These are phyloP conservation scores for Colletotrichum noveboracense DNA, from an alignment of 2,329 filamentous ascomycete species.

Conservation along the genomic window DNA sequence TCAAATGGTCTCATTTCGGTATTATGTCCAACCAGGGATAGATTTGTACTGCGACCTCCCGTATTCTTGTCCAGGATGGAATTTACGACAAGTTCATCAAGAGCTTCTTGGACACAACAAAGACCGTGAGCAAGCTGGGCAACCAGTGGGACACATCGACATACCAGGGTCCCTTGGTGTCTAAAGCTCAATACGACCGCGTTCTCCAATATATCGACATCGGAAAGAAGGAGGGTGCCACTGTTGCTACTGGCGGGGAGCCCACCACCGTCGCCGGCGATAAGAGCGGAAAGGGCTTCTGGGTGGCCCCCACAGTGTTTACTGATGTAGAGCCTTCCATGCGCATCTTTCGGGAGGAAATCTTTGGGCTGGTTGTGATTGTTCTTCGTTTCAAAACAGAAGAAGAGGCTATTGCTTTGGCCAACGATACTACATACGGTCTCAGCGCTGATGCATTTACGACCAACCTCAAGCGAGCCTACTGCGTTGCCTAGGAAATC, in stretches of 20 bases:
- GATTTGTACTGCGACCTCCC: background rate
- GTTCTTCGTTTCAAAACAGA: background rate
- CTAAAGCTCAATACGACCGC: conserved; percentile 71
- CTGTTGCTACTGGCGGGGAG: conserved; percentile 64
- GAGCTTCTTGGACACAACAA: conserved; percentile 47
- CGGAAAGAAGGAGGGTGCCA: conserved; percentile 73
- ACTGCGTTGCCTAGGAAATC: conserved; percentile 55
- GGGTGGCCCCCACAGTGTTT: conserved; percentile 51
- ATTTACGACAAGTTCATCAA: conserved; percentile 68
- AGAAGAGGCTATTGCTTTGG: conserved; percentile 27
- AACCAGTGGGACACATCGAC: conserved; percentile 73
- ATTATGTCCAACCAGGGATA: background rate
- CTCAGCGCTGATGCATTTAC: conserved; percentile 68
- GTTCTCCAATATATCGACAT: conserved; percentile 73
- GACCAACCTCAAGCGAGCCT: conserved; percentile 55
- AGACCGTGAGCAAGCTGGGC: conserved; percentile 32
- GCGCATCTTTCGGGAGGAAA: conserved; percentile 50
- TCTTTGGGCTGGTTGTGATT: conserved; percentile 52
- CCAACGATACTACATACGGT: conserved; percentile 63
- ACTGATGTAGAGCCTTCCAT: conserved; percentile 44
- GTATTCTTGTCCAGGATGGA: background rate
- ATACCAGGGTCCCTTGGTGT: conserved; percentile 78
- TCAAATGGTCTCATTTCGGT: conserved; percentile 56
- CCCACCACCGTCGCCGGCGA: conserved; percentile 33
- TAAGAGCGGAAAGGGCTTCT: conserved; percentile 41